Evolutionary conservation across 768 basidiomycete genomes (phyloP).

Genomic region (Boletus coccyginus): DNA sequence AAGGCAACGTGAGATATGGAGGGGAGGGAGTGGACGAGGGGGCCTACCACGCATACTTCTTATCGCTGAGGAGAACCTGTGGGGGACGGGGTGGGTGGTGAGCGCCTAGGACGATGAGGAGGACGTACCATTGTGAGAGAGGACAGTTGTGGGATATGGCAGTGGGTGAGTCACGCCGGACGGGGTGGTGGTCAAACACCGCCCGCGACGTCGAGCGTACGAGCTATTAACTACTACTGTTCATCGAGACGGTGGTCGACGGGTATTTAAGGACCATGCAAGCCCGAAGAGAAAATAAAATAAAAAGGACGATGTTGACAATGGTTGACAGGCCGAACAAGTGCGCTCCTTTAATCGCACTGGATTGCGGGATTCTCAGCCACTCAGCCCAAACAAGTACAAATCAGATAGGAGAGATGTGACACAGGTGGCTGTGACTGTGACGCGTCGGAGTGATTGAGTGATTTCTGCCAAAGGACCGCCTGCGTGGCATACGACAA

Average conservation of each 20-base stretch:
- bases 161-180: constrained; percentile 23
- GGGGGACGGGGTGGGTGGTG: not conserved
- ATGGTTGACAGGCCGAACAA: constrained; percentile 43
- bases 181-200: constrained; percentile 42
- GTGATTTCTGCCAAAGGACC: constrained; percentile 33
- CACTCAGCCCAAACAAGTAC: constrained; percentile 23
- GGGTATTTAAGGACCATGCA: constrained; percentile 48
- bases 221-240: constrained; percentile 41
- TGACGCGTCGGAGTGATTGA: constrained; percentile 17
- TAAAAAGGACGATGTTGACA: constrained; percentile 45
- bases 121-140: constrained; percentile 43
- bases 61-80: constrained; percentile 70
- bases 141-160: not conserved
- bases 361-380: constrained; percentile 17
- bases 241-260: constrained; percentile 28
- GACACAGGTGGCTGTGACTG: constrained; percentile 6
- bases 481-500: constrained; percentile 1
- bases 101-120: not conserved
- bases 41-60: constrained; percentile 80
- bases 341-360: constrained; percentile 27
- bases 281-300: constrained; percentile 23
- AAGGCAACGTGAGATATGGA: constrained; percentile 2
- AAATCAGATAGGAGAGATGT: constrained; percentile 7
- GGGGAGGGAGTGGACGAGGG: not conserved
- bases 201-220: constrained; percentile 56